phyloP scores from a whole-genome alignment of 345 rosid genomes.

The Moricandia arvensis region DNA sequence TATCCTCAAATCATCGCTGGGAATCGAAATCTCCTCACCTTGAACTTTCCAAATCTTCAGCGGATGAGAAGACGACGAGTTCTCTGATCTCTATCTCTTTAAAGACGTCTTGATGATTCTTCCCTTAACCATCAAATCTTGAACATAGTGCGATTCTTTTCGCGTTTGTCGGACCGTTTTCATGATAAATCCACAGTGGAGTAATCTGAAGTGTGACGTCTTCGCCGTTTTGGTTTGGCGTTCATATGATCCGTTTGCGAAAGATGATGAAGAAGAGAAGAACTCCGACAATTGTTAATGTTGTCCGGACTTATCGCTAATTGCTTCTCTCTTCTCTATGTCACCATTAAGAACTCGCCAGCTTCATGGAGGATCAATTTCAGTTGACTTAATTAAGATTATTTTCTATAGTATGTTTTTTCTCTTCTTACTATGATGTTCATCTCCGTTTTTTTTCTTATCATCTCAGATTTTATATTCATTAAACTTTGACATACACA shows the following conservation, averaged over 20 bases:
- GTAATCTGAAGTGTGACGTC: constrained; percentile 66
- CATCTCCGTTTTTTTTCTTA: neutral
- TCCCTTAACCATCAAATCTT: constrained; percentile 67
- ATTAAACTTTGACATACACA: no score
- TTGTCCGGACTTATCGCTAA: constrained; percentile 78
- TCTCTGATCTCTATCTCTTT: constrained; percentile 63
- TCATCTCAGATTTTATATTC: neutral
- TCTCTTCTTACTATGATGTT: neutral
- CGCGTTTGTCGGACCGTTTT: constrained; percentile 57
- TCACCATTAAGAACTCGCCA: constrained; percentile 53
- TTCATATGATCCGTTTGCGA: constrained; percentile 77
- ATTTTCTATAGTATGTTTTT: neutral
- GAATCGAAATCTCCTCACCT: constrained; percentile 72
- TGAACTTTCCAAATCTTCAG: constrained; percentile 69
- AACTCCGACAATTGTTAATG: constrained; percentile 64
- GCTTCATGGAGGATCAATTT: constrained; percentile 57
- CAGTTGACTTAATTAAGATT: constrained; percentile 37
- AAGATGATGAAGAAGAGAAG: constrained; percentile 73
- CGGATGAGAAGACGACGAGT: constrained; percentile 69
- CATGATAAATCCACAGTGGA: constrained; percentile 52
- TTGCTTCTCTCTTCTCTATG: constrained; percentile 69
- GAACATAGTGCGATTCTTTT: constrained; percentile 72
- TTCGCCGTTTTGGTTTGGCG: constrained; percentile 83
- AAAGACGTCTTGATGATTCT: constrained; percentile 82
- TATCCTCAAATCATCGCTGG: constrained; percentile 73